A percentile compares a stretch with the other conserved stretches of the same genome.
phyloP scores from a whole-genome alignment of 129 eudicot genomes.

The Scalesia atractyloides region DNA sequence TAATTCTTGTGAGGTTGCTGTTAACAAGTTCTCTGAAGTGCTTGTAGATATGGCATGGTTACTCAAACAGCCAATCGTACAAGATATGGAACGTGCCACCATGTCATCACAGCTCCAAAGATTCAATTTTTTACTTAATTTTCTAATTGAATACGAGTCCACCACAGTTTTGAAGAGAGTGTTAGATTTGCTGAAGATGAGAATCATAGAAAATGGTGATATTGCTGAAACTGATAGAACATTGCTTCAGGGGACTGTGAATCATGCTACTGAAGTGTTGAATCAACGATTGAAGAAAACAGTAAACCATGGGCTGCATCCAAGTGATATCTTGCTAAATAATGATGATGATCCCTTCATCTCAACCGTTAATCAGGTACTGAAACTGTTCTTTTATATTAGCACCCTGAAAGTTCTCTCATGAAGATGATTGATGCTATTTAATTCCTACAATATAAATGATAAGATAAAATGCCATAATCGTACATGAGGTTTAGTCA shows the following conservation, averaged over 20 bases:
- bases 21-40: constrained; percentile 48
- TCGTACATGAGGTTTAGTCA: no score
- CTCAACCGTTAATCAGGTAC: constrained; percentile 43
- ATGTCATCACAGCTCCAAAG: constrained; percentile 61
- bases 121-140: constrained; percentile 49
- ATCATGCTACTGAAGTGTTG: constrained; percentile 45
- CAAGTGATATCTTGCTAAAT: not conserved
- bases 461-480: not conserved
- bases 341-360: constrained; percentile 34
- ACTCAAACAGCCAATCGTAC: constrained; percentile 61
- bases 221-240: constrained; percentile 49
- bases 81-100: constrained; percentile 29
- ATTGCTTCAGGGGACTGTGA: constrained; percentile 42
- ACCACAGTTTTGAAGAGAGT: constrained; percentile 61
- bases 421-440: not conserved
- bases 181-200: constrained; percentile 30
- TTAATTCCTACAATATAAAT: not conserved
- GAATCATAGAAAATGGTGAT: constrained; percentile 37
- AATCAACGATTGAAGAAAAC: constrained; percentile 33
- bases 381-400: not conserved
- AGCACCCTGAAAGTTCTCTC: not conserved
- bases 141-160: constrained; percentile 60
- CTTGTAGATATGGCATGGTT: constrained; percentile 75
- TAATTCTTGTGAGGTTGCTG: constrained; percentile 44
- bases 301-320: constrained; percentile 24